These are phyloP conservation scores for Yarrowia sp. DNA, from an alignment of 805 yeast genomes.

Conservation along the genomic window DNA sequence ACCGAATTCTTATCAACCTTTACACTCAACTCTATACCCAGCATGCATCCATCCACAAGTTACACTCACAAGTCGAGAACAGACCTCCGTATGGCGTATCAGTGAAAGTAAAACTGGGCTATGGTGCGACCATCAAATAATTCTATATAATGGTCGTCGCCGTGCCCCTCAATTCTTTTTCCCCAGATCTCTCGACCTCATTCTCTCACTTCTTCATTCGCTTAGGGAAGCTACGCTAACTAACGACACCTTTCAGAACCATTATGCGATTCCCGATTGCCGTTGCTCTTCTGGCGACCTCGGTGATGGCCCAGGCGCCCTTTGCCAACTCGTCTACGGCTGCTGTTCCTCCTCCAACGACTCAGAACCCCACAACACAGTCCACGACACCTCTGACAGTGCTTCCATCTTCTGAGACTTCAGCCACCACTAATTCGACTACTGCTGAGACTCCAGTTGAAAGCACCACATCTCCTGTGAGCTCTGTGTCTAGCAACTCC, in stretches of 20 bases:
- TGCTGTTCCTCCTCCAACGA: no score
- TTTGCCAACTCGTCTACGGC: neutral
- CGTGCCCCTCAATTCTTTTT: neutral
- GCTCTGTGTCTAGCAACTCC: no score
- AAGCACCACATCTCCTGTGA: no score
- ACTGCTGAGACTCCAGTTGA: neutral
- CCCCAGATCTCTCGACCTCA: neutral
- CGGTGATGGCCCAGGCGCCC: neutral
- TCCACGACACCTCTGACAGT: neutral
- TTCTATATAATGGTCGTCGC: neutral
- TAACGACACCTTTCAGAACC: no score
- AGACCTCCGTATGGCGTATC: neutral
- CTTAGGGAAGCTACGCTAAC: no score
- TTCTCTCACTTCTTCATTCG: conserved; percentile 7
- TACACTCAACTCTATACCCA: no score
- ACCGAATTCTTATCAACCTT: no score
- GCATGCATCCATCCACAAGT: no score
- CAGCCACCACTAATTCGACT: neutral
- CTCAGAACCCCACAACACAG: no score
- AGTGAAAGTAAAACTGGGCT: no score
- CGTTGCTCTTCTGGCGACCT: neutral
- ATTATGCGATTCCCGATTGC: conserved; percentile 1
- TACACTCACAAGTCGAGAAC: no score
- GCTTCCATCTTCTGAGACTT: neutral
- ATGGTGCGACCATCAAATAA: no score